These are phyloP conservation scores for Neurospora sp. DNA, from an alignment of 495 filamentous ascomycete genomes.

Conservation along the genomic window DNA sequence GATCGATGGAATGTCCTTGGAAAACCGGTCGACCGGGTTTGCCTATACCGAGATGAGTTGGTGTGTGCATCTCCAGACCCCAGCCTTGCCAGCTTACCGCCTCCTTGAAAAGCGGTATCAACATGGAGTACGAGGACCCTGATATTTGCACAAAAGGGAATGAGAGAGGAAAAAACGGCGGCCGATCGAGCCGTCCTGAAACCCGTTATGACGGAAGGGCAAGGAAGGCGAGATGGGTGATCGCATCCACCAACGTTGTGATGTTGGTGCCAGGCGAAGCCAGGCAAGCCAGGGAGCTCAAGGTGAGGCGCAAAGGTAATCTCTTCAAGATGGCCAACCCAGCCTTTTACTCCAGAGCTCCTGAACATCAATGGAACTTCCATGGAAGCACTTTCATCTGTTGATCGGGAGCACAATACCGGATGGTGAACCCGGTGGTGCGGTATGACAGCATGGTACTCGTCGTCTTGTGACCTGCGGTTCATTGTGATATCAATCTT, in stretches of 20 bases:
- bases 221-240: background rate
- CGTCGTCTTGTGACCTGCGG: background rate
- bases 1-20: background rate
- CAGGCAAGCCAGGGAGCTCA: background rate
- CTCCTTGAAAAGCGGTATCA: background rate
- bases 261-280: background rate
- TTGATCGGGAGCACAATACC: background rate
- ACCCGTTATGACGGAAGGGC: background rate
- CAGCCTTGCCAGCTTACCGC: background rate
- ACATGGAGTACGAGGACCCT: background rate
- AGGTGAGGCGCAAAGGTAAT: background rate
- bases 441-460: background rate
- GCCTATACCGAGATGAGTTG: background rate
- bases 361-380: background rate
- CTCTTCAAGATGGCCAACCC: background rate
- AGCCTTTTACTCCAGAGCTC: background rate
- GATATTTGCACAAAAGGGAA: background rate
- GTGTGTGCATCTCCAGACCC: background rate
- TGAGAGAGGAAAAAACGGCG: background rate
- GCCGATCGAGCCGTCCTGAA: background rate
- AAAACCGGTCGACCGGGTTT: background rate
- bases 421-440: background rate
- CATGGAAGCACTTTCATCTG: background rate
- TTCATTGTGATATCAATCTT: background rate
- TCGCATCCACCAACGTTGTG: background rate